Base-by-base conservation (phyloP, 805 yeast species). In the Kuraishia hungarica region DNA sequence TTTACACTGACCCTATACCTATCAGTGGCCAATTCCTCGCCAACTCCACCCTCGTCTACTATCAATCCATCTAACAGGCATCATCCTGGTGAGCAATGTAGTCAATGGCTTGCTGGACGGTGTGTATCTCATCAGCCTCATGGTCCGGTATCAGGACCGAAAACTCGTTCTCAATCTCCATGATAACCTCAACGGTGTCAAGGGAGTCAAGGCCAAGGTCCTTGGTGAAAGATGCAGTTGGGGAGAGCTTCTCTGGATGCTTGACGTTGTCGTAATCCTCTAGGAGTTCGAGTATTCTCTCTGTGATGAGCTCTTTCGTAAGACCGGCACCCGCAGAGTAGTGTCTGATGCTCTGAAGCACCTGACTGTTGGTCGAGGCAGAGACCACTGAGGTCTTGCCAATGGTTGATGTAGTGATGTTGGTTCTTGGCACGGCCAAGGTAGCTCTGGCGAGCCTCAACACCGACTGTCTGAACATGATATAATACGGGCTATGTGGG, bases 41-140 rank as follows among this genome's bases (percentile, higher is more conserved):
- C 22, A n/a, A 51, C 19, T 19, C 20, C n/a, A n/a, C n/a, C n/a
- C n/a, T n/a, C n/a, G n/a, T n/a, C 23, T 7, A n/a, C 43, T 26
- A 29, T 48, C 43, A 50, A 53, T 24, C 19, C 20, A 46, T 39
- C 56, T 61, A 71, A 59, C 71, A 67, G 11, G 74, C 72, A 60
- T 69, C 79, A 46, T 83, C 80, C 72, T 87, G 87, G 63, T 84
- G 80, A 59, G 81, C 78, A 63, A 93, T 88, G 75, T 89, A 89
- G 66, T 91, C 90, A 60, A 92, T 82, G 58, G 97, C 96, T 76
- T 92, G 96, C 63, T 89, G 91, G 61, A 94, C 94, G 55, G 96
- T 89, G 77, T 87, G 90, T 72, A 94, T 85, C 68, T 87, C 92
- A 70, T 93, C 97, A 55, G 97, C 94, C 64, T 89, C 89, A 70